A percentile compares a stretch with the other conserved stretches of the same genome.
phyloP scores from a whole-genome alignment of 2,329 filamentous ascomycete species.

The Botrytis cinerea region DNA sequence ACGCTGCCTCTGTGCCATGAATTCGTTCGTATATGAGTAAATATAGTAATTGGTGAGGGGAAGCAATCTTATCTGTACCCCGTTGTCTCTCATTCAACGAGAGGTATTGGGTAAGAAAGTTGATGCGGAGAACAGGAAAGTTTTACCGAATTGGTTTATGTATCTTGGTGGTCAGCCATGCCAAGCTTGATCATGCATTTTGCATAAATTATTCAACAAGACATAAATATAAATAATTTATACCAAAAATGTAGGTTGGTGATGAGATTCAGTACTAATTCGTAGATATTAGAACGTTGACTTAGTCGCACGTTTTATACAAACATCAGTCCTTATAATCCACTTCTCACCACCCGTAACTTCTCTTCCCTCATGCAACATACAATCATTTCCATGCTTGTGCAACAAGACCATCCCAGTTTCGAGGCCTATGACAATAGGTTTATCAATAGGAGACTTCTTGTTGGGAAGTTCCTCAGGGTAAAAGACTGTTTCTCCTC shows the following conservation, averaged over 20 bases:
- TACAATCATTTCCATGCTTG: constrained; percentile 84
- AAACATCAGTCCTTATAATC: constrained; percentile 84
- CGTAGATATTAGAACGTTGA: neutral
- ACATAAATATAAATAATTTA: constrained; percentile 9
- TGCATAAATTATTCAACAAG: neutral
- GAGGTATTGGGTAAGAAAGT: neutral
- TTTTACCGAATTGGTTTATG: neutral
- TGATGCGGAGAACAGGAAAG: neutral
- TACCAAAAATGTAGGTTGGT: neutral
- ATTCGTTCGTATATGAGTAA: too few species aligned
- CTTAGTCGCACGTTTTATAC: constrained; percentile 51
- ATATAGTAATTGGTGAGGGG: neutral
- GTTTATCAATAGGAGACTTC: constrained; percentile 53
- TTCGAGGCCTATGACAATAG: constrained; percentile 72
- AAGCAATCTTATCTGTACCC: neutral
- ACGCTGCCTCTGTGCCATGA: neutral
- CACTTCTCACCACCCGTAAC: constrained; percentile 84
- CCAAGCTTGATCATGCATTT: neutral
- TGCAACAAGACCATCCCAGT: constrained; percentile 86
- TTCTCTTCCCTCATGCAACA: constrained; percentile 85
- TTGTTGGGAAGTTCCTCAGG: constrained; percentile 60
- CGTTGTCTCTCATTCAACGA: constrained; percentile 3
- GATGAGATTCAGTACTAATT: neutral
- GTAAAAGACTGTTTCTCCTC: constrained; percentile 92
- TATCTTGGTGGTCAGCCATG: neutral